Evolutionary conservation across 1,284 basidiomycete species (phyloP), one percentile per base, ranked within the genome.

Genomic region (Cutaneotrichosporon dermatis): DNA sequence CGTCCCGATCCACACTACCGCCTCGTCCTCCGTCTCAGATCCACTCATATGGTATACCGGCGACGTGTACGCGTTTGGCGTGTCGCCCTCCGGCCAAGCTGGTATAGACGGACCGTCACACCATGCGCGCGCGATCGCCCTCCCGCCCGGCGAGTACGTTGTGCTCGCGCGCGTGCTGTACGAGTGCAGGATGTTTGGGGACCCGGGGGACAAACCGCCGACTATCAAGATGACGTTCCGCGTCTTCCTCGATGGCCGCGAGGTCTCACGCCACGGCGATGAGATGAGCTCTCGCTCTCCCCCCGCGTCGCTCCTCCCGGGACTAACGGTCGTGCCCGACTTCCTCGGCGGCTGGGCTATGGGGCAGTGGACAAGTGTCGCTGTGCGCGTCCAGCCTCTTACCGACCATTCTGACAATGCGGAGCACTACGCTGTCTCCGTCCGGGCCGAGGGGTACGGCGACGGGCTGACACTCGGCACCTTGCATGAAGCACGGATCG

Each of bases 131-230:
- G 57, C 59, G 0, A 35, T 77, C 33, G 10, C 51, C 0, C 58
- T 77, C 3, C 11, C 7, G 1, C 66, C 73, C 0, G 76, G 76
- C 4, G 44, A 66, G 25, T 75, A 77, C 53, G 58, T 58, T 5
- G 13, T 76, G 4, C 59, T 77, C 42, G 67, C 73, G 7, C 58
- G 73, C 42, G 74, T 68, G 2, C 51, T 69, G 44, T 77, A 77
- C 61, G 76, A 77, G 56, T 69, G 73, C 37, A 61, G 76, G 34
- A 67, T 76, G 69, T 77, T 76, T 64, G 75, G 75, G 2, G 76
- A 76, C 62, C 73, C 74, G 2, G 70, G 67, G 3, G 59, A 54
- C 4, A 51, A 57, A 12, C 50, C 64, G 16, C 73, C 73, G 1
- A 57, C 46, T 4, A 75, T 77, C 42, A 61, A 62, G 8, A 44